A percentile compares a stretch with the other conserved stretches of the same genome.
Evolutionary conservation across 441 rosid species (phyloP).

Genomic region (Syzygium malaccense): DNA sequence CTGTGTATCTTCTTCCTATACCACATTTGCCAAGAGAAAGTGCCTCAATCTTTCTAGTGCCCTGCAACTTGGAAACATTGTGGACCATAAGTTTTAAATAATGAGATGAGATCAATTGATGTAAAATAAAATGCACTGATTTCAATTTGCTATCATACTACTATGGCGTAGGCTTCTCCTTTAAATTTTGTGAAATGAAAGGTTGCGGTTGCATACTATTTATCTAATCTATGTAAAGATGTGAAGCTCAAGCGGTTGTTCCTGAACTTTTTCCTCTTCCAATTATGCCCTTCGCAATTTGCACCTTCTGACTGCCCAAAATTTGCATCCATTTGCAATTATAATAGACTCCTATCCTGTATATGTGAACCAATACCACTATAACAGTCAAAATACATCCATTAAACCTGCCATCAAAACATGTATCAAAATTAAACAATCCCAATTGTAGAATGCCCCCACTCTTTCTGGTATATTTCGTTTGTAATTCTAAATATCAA

Average conservation of each 20-base stretch:
- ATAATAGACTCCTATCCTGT: neutral
- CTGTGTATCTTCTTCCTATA: too few species aligned
- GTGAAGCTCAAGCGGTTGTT: neutral
- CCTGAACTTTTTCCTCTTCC: neutral
- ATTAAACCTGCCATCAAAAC: neutral
- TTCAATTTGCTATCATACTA: neutral
- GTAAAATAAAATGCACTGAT: too few species aligned
- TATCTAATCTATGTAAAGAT: neutral
- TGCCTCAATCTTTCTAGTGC: neutral
- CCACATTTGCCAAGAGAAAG: neutral
- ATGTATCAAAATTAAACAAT: neutral
- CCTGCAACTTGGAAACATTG: too few species aligned
- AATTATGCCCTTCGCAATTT: neutral
- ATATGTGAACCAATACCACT: too few species aligned
- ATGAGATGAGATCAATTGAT: too few species aligned
- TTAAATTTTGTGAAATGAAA: neutral
- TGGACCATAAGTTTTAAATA: too few species aligned
- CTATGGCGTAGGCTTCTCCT: neutral
- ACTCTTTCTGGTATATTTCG: too few species aligned
- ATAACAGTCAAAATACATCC: neutral
- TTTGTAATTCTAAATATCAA: too few species aligned
- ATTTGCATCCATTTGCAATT: neutral
- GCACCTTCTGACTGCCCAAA: neutral
- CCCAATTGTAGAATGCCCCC: too few species aligned
- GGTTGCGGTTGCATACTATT: neutral